Base-by-base conservation (phyloP, 352 stramenopile species). In the Globisporangium acanthophoron region DNA sequence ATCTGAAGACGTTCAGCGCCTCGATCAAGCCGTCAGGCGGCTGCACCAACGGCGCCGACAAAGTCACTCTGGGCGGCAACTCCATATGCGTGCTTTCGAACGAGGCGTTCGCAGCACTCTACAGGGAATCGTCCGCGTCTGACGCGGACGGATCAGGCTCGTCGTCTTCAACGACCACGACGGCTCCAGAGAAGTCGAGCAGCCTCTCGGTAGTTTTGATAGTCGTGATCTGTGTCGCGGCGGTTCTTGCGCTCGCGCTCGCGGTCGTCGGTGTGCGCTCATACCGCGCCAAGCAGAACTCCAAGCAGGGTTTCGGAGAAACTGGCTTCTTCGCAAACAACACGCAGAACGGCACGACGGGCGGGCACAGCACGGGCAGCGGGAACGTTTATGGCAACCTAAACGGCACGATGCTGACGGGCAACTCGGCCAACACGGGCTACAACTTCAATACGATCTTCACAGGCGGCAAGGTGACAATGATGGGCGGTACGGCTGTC, bases 71-170 rank as follows among this genome's bases (percentile, higher is more conserved):
- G 9, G 65, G 61, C 11, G 66, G 69, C 0, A 62, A 61, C 27
- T 74, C 58, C 37, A 60, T 88, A 15, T 92, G 81, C 48, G 79
- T 92, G 31, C 74, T 92, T 49, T 71, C 79, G 16, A 73, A 88
- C 44, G 78, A 85, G 9, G 54, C 81, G 16, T 92, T 92, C 52
- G 57, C 63, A 3, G 54, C 54, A 4, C 73, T 72, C 3, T 92
- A 92, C 58, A 20, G 35, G 12, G 24, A 43, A 31, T 61, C 47
- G 0, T 54, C 50, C 8, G 41, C 59, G 0, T 24, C 52, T 0
- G 48, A 46, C 5, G 52, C 63, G 15, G 69, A 61, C 1, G 62
- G 50, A 45, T 53, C 56, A 8, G 67, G 46, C 8, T 62, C 64
- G 15, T 76, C 62, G 2, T 39, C 59, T 3, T 64, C 69, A 0